These are phyloP conservation scores for Fusarium solani-melongenae DNA, from an alignment of 2,329 filamentous ascomycete genomes.

Conservation along the genomic window DNA sequence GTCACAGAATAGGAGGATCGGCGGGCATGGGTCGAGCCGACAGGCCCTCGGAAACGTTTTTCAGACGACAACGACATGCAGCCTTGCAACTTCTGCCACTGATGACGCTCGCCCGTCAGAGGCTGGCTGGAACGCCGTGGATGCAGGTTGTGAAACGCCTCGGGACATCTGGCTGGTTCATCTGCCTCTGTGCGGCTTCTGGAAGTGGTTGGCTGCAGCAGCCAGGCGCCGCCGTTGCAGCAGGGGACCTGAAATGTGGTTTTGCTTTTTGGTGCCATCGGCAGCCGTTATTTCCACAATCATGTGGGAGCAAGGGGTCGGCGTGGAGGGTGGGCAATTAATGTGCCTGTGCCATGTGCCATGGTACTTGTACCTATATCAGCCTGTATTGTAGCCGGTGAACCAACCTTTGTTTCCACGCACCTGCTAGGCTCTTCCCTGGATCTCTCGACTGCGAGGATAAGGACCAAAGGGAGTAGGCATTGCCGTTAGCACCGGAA, in stretches of 20 bases:
- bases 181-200: conserved; percentile 19
- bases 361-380: not conserved
- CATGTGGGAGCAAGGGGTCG: not conserved
- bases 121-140: conserved; percentile 25
- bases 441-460: not conserved
- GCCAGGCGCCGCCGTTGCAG: conserved; percentile 32
- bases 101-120: conserved; percentile 20
- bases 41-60: not conserved
- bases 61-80: not conserved
- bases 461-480: conserved; percentile 21
- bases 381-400: not conserved
- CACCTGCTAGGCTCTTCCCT: not conserved
- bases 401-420: not conserved
- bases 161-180: conserved; percentile 12
- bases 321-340: not conserved
- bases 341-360: not conserved
- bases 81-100: conserved; percentile 21
- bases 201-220: conserved; percentile 35
- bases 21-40: conserved; percentile 21
- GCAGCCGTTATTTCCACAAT: conserved; percentile 20
- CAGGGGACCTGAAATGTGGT: conserved; percentile 14
- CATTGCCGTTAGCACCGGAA: conserved; percentile 11
- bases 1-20: conserved; percentile 39
- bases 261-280: conserved; percentile 31
- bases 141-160: conserved; percentile 35